Evolutionary conservation across 495 filamentous ascomycete species (phyloP).

Genomic region (Penicillium tannophilum): DNA sequence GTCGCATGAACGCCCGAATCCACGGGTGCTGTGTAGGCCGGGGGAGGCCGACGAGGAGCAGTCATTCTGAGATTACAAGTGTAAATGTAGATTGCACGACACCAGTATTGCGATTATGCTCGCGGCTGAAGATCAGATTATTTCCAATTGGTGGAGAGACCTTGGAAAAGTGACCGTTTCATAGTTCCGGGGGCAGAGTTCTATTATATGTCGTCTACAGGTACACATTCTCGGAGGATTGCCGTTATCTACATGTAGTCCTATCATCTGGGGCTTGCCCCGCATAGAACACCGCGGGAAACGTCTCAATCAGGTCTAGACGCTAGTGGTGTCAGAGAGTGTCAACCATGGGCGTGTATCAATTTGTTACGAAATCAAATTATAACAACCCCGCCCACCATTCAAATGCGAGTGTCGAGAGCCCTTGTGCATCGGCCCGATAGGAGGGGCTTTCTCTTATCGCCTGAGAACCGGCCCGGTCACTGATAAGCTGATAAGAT

Average conservation of each 20-base stretch:
- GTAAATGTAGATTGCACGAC: neutral
- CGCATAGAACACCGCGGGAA: neutral
- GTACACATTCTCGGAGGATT: neutral
- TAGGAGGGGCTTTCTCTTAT: conserved; percentile 13
- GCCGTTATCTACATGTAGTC: neutral
- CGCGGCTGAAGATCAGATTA: neutral
- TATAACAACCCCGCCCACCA: neutral
- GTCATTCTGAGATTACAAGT: conserved; percentile 24
- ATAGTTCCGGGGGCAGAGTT: neutral
- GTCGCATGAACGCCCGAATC: conserved; percentile 42
- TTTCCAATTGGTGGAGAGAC: neutral
- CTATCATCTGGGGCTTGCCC: neutral
- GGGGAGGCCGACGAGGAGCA: conserved; percentile 39
- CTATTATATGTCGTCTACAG: neutral
- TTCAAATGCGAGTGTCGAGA: neutral
- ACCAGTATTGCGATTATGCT: neutral
- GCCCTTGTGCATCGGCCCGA: conserved; percentile 13
- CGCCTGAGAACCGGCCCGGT: conserved; percentile 11
- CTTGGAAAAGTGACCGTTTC: neutral
- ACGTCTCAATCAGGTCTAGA: neutral
- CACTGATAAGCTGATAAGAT: conserved; percentile 7
- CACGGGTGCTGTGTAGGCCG: conserved; percentile 43
- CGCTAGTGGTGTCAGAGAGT: neutral
- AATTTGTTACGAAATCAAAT: conserved; percentile 1
- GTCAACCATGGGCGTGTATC: neutral